Conservation (phyloP, 169 alveolate genomes). For the Theileria parva region DNA sequence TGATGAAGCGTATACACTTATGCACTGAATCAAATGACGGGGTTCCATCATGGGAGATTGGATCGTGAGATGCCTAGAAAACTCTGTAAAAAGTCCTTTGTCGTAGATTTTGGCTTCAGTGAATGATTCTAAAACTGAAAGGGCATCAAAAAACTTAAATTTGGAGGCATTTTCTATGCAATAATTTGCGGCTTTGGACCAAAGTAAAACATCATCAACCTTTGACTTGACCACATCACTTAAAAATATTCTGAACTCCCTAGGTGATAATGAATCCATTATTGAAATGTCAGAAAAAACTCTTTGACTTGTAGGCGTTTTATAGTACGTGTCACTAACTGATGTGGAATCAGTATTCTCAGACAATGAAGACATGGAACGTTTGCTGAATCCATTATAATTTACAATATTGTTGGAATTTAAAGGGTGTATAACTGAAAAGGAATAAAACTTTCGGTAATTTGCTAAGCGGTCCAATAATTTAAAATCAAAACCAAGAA, state of each 20-base stretch:
- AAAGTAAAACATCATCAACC: slow-evolving; percentile 64
- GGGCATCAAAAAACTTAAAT: slow-evolving; percentile 74
- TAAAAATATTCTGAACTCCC: slow-evolving; percentile 68
- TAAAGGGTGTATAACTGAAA: neutral
- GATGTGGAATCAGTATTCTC: neutral
- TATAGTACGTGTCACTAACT: slow-evolving; percentile 2
- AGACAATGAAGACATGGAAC: neutral
- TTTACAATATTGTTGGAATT: neutral
- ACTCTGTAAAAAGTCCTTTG: slow-evolving; percentile 48
- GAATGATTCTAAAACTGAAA: slow-evolving; percentile 66
- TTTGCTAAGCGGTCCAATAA: too few relatives aligned
- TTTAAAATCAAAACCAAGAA: neutral
- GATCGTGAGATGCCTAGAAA: slow-evolving; percentile 65
- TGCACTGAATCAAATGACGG: slow-evolving; percentile 63
- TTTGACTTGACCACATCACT: slow-evolving; percentile 62
- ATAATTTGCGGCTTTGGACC: slow-evolving; percentile 72
- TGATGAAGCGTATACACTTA: slow-evolving; percentile 62
- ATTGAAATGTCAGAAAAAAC: slow-evolving; percentile 60
- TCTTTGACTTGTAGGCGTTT: slow-evolving; percentile 45
- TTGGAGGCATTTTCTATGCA: slow-evolving; percentile 63
- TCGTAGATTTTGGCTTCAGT: slow-evolving; percentile 67
- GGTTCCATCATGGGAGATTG: slow-evolving; percentile 73
- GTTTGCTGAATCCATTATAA: neutral
- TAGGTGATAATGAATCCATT: slow-evolving; percentile 65
- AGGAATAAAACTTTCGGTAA: neutral